Evolutionary conservation across 768 basidiomycete species (phyloP), one percentile per base, ranked within the genome.

Genomic region (Lepiota brunneoincarnata): DNA sequence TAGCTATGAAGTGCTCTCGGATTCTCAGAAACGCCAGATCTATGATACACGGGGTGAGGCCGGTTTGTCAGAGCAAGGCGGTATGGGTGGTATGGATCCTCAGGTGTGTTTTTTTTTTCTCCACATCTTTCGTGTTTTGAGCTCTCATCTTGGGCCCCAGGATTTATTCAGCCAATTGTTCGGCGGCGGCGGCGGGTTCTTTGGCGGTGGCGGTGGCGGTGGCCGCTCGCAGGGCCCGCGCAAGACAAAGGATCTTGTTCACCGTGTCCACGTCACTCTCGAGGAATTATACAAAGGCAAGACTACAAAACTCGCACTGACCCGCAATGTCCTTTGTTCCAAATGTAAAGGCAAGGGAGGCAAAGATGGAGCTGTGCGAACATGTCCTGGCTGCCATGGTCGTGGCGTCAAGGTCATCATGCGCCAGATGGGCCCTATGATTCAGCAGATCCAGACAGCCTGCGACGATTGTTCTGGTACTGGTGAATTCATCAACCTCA

Each of bases 251-350:
- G 97, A 99, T 71, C 91, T 99, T 60, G 90, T 98, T 4, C 97
- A 99, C 73, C 90, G 95, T 53, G 91, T 98, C 59, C 81, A 89
- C 66, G 94, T 98, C 64, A 84, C 93, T n/a, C 85, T 99, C 58
- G 96, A 98, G 72, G 97, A 99, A 69, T 83, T 99, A 3, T 98
- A 98, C 84, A 94, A 91, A 71, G 96, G 97, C 72, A 99, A 98
- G 74, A 96, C 93, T 3, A 93, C 95, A 41, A 98, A 98, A 72
- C 90, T 99, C 55, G 92, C 97, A 38, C 80, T 99, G 41, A 97
- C 94, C 17, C 91, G 96, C 59, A 97, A 96, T 63, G 81, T 94
- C 59, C 89, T 98, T 64, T 99, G 97, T 73, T 68, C 76, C 52
- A 93, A 93, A 66, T 99, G 97, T 75, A 88, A 88, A 62, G 97